Evolutionary conservation across 768 basidiomycete genomes (phyloP).

Genomic region (Tulasnella sp.): DNA sequence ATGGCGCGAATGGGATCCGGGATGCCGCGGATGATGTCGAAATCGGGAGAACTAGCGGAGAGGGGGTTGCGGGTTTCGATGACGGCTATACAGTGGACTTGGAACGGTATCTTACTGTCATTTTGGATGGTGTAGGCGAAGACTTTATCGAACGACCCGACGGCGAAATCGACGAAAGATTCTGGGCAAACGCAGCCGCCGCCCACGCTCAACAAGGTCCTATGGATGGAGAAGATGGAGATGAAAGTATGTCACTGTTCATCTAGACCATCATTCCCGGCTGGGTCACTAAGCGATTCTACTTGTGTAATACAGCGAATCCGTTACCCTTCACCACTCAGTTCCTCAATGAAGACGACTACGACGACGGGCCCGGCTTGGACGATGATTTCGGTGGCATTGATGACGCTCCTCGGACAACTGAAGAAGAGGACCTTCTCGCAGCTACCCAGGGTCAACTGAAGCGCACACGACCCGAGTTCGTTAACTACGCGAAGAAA

Average conservation of each 20-base stretch:
- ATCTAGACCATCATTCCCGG: not conserved
- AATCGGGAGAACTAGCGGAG: not conserved
- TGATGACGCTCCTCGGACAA: conserved; percentile 40
- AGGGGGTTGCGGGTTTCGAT: not conserved
- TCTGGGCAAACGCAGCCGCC: conserved; percentile 95
- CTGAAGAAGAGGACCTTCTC: conserved; percentile 82
- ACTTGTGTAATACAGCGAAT: conserved; percentile 44
- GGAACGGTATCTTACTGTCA: conserved; percentile 6
- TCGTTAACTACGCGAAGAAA: conserved; percentile 89
- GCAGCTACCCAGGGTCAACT: conserved; percentile 73
- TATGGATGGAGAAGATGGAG: conserved; percentile 47
- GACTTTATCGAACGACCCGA: conserved; percentile 47
- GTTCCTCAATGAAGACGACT: conserved; percentile 78
- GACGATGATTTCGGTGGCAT: conserved; percentile 54
- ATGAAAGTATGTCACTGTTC: conserved; percentile 51
- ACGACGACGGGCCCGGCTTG: conserved; percentile 61
- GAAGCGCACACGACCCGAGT: conserved; percentile 77
- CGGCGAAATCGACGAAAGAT: conserved; percentile 91
- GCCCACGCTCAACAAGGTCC: conserved; percentile 63
- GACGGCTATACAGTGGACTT: not conserved
- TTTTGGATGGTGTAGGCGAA: conserved; percentile 35
- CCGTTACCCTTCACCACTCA: conserved; percentile 88
- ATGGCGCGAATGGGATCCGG: not conserved
- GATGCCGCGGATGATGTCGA: not conserved
- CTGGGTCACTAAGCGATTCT: conserved; percentile 33